phyloP scores from a whole-genome alignment of 1,284 basidiomycete species.

The Malassezia restricta region DNA sequence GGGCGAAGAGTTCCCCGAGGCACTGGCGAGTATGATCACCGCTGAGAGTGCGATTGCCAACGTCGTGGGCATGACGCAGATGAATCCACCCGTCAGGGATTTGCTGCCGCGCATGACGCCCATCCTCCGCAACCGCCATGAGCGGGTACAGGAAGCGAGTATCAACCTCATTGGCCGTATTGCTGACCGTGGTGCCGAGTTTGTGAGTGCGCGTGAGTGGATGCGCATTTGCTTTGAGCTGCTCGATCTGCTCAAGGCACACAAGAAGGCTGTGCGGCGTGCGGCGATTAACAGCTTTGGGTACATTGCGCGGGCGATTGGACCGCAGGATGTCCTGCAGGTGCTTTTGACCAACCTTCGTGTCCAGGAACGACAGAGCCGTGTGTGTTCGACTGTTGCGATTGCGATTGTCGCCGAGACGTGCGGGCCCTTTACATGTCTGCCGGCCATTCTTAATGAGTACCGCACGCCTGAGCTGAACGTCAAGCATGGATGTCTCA shows the following conservation, averaged over 20 bases:
- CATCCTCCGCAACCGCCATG: slow-evolving; percentile 93
- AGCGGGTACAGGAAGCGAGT: slow-evolving; percentile 98
- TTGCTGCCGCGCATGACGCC: slow-evolving; percentile 97
- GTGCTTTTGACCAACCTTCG: slow-evolving; percentile 91
- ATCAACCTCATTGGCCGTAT: slow-evolving; percentile 99
- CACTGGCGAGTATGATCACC: slow-evolving; percentile 88
- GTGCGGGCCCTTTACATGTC: slow-evolving; percentile 95
- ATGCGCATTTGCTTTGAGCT: slow-evolving; percentile 99
- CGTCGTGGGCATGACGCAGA: slow-evolving; percentile 99
- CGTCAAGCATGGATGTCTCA: slow-evolving; percentile 97
- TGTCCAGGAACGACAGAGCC: slow-evolving; percentile 96
- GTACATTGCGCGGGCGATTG: slow-evolving; percentile 97
- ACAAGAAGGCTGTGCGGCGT: slow-evolving; percentile 96
- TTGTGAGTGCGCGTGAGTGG: slow-evolving; percentile 96
- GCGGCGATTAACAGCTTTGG: slow-evolving; percentile 99
- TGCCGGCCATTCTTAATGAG: slow-evolving; percentile 95
- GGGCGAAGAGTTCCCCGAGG: slow-evolving; percentile 98
- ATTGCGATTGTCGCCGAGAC: slow-evolving; percentile 75
- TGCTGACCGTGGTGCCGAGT: slow-evolving; percentile 96
- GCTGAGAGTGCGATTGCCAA: slow-evolving; percentile 97
- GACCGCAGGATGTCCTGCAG: slow-evolving; percentile 93
- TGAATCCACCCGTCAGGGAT: slow-evolving; percentile 99
- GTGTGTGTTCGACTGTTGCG: slow-evolving; percentile 95
- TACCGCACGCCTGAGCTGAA: slow-evolving; percentile 91
- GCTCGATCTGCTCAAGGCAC: slow-evolving; percentile 90